Conservation (phyloP, 2,329 filamentous ascomycete species). For the Trichoderma polysporum region DNA sequence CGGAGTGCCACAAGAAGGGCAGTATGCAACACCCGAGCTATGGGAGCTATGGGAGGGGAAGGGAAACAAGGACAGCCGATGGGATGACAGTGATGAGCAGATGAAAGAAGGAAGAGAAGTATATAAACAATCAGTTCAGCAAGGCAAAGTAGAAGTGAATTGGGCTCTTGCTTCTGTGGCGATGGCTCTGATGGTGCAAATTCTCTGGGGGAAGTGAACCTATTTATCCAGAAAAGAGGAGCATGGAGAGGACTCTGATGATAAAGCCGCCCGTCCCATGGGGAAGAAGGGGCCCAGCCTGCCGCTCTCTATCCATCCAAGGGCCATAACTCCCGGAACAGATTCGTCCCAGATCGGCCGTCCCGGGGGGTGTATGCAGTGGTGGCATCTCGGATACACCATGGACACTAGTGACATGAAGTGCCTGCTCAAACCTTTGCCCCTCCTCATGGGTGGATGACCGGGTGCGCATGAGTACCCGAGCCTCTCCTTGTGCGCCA, state of each 20-base stretch:
- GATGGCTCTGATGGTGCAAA: not conserved
- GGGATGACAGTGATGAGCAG: conserved; percentile 18
- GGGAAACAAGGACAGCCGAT: conserved; percentile 12
- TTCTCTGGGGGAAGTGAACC: not conserved
- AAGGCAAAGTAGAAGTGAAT: not conserved
- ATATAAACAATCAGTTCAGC: not conserved
- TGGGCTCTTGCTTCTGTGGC: not conserved
- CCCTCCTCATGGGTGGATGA: conserved; percentile 15
- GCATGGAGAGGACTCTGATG: not conserved
- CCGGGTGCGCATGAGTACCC: conserved; percentile 16
- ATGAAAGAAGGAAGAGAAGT: not conserved
- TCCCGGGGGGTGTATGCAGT: conserved; percentile 12
- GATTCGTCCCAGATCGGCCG: conserved; percentile 21
- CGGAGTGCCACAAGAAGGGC: conserved; percentile 23
- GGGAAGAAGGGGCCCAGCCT: conserved; percentile 4
- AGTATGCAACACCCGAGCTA: conserved; percentile 22
- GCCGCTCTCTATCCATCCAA: conserved; percentile 7
- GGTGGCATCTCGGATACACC: conserved; percentile 18
- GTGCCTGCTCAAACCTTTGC: conserved; percentile 19
- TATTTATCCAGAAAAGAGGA: not conserved
- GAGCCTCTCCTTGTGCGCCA: conserved; percentile 17
- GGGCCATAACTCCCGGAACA: conserved; percentile 13
- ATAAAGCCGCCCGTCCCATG: conserved; percentile 11
- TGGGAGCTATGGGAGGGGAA: not conserved
- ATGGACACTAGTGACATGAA: conserved; percentile 16